These are phyloP conservation scores for Mycena chlorophos DNA, from an alignment of 768 basidiomycete genomes.

Conservation along the genomic window DNA sequence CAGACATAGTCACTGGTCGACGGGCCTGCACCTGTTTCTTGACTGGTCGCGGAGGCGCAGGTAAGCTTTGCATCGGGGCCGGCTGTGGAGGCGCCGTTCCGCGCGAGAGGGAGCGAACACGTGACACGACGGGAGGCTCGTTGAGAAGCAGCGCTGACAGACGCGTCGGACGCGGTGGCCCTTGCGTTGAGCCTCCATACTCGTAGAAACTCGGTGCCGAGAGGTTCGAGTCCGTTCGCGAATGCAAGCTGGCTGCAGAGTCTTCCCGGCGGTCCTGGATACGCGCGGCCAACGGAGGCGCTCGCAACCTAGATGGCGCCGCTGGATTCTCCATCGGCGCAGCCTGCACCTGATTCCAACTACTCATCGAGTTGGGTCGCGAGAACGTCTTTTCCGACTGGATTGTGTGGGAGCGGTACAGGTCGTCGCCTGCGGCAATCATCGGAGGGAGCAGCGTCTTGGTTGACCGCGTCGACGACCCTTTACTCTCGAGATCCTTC, in stretches of 20 bases:
- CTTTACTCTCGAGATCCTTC: constrained; percentile 23
- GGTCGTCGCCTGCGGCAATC: constrained; percentile 17
- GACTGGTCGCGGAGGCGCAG: constrained; percentile 37
- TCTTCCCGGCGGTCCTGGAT: constrained; percentile 20
- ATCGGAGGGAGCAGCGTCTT: constrained; percentile 13
- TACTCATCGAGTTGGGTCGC: constrained; percentile 15
- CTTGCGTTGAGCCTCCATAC: constrained; percentile 14
- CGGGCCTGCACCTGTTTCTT: constrained; percentile 4
- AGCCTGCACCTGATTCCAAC: constrained; percentile 16
- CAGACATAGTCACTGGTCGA: constrained; percentile 4
- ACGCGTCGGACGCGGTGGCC: constrained; percentile 1
- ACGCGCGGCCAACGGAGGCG: constrained; percentile 19
- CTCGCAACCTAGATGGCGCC: constrained; percentile 7
- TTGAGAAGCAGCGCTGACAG: constrained; percentile 18
- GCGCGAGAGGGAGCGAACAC: constrained; percentile 15
- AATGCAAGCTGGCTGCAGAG: constrained; percentile 7
- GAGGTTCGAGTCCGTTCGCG: constrained; percentile 20
- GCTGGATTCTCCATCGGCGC: constrained; percentile 10
- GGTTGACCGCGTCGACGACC: neutral
- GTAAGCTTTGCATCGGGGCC: constrained; percentile 31
- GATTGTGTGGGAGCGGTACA: constrained; percentile 6
- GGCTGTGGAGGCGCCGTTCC: constrained; percentile 8
- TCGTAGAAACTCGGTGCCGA: constrained; percentile 21
- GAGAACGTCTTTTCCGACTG: constrained; percentile 21
- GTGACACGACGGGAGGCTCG: constrained; percentile 10